A percentile compares a stretch with the other conserved stretches of the same genome.
Evolutionary conservation across 495 filamentous ascomycete species (phyloP).

Genomic region (Penicillium fimorum): DNA sequence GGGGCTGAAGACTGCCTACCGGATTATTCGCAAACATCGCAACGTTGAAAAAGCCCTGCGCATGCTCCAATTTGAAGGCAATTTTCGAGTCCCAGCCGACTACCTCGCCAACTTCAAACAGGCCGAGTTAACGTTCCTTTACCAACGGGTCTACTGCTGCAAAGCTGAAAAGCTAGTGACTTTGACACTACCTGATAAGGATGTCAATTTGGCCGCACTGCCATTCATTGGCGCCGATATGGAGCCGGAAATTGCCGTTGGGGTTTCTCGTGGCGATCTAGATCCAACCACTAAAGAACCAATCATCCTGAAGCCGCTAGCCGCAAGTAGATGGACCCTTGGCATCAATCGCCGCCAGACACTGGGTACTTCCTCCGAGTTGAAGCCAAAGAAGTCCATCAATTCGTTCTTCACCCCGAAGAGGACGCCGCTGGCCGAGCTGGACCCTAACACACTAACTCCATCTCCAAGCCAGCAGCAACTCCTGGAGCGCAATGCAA

Average conservation of each 20-base stretch:
- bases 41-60: conserved; percentile 77
- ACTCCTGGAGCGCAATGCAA: conserved; percentile 53
- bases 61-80: conserved; percentile 82
- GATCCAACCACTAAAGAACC: conserved; percentile 84
- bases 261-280: conserved; percentile 79
- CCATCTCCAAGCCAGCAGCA: conserved; percentile 66
- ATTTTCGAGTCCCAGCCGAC: conserved; percentile 70
- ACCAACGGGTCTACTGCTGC: conserved; percentile 93
- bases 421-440: conserved; percentile 76
- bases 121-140: conserved; percentile 88
- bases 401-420: conserved; percentile 74
- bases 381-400: conserved; percentile 67
- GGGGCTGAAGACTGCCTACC: conserved; percentile 91
- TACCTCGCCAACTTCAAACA: conserved; percentile 77
- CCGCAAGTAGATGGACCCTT: conserved; percentile 25
- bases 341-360: conserved; percentile 42
- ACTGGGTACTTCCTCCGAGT: conserved; percentile 47
- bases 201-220: conserved; percentile 62
- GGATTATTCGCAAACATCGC: conserved; percentile 85
- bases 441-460: conserved; percentile 82
- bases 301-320: conserved; percentile 47
- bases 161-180: conserved; percentile 66
- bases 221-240: conserved; percentile 76
- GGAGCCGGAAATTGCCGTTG: conserved; percentile 64
- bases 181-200: conserved; percentile 60